These are phyloP conservation scores for Hemileccinum rubropunctum DNA, from an alignment of 768 basidiomycete genomes.

Conservation along the genomic window DNA sequence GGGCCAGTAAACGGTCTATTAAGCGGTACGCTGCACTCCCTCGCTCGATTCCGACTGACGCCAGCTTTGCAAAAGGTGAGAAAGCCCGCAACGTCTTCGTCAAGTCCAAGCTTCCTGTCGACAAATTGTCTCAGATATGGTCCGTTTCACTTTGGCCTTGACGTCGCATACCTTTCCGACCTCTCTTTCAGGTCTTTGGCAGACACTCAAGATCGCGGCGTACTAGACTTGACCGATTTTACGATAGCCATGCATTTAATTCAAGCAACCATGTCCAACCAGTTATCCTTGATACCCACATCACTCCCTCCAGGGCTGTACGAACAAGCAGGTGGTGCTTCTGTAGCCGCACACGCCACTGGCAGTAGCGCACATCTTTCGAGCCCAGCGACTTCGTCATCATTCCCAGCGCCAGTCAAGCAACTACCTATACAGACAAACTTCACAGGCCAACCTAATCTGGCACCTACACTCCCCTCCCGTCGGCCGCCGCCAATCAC, in stretches of 20 bases:
- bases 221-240: slow-evolving; percentile 88
- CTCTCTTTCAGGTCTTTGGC: slow-evolving; percentile 70
- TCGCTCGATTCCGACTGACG: background rate
- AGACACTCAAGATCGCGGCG: slow-evolving; percentile 91
- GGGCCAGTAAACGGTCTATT: slow-evolving; percentile 77
- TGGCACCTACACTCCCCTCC: slow-evolving; percentile 22
- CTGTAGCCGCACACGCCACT: slow-evolving; percentile 51
- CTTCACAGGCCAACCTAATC: slow-evolving; percentile 40
- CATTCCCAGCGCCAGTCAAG: slow-evolving; percentile 45
- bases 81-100: slow-evolving; percentile 90
- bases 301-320: slow-evolving; percentile 81
- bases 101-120: slow-evolving; percentile 84
- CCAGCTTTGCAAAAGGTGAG: slow-evolving; percentile 51
- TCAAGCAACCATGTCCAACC: slow-evolving; percentile 84
- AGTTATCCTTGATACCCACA: slow-evolving; percentile 67
- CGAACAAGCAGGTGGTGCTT: slow-evolving; percentile 66
- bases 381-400: slow-evolving; percentile 49
- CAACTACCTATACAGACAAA: slow-evolving; percentile 63
- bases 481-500: slow-evolving; percentile 17
- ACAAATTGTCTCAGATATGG: slow-evolving; percentile 93
- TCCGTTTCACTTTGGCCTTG: slow-evolving; percentile 33
- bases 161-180: background rate
- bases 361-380: slow-evolving; percentile 58
- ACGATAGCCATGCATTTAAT: slow-evolving; percentile 96
- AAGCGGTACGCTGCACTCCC: slow-evolving; percentile 51